A percentile compares a stretch with the other conserved stretches of the same genome.
Evolutionary conservation across 1,284 basidiomycete genomes (phyloP).

Genomic region (Sanghuangporus weigelae): DNA sequence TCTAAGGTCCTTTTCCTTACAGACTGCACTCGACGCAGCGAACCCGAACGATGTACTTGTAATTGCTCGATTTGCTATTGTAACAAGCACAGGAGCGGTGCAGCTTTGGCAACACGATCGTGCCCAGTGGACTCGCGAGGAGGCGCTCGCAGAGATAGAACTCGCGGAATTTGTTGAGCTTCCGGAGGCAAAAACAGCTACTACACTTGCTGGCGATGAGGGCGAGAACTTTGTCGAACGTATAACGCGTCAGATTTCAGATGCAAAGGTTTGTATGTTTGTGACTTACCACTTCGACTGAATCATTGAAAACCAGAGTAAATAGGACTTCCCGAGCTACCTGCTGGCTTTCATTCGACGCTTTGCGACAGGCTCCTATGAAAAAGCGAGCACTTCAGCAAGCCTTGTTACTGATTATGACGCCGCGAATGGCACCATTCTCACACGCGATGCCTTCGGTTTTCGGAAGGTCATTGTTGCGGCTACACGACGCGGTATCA

Average conservation of each 20-base stretch:
- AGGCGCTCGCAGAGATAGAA: conserved; percentile 65
- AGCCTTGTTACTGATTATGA: conserved; percentile 28
- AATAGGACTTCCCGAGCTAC: conserved; percentile 70
- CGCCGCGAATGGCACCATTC: conserved; percentile 20
- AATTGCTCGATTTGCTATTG: conserved; percentile 50
- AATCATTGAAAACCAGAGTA: neutral
- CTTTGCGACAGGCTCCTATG: conserved; percentile 70
- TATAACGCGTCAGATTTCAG: conserved; percentile 53
- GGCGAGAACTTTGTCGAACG: conserved; percentile 56
- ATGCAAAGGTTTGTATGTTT: conserved; percentile 49
- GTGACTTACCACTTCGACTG: neutral
- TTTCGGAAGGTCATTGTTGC: conserved; percentile 82
- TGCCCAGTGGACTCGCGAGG: conserved; percentile 79
- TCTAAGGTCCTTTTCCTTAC: conserved; percentile 13
- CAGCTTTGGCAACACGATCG: conserved; percentile 68
- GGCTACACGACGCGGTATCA: conserved; percentile 68
- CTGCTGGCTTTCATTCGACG: conserved; percentile 62
- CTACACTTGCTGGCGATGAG: conserved; percentile 34
- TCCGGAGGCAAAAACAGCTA: conserved; percentile 56
- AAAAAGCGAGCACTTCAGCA: conserved; percentile 37
- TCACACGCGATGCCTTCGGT: conserved; percentile 78
- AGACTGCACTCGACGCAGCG: conserved; percentile 55
- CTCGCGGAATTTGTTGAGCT: conserved; percentile 74
- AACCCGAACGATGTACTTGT: conserved; percentile 38
- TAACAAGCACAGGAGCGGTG: conserved; percentile 75